phyloP scores from a whole-genome alignment of 352 stramenopile species.

The Aphanomyces astaci region DNA sequence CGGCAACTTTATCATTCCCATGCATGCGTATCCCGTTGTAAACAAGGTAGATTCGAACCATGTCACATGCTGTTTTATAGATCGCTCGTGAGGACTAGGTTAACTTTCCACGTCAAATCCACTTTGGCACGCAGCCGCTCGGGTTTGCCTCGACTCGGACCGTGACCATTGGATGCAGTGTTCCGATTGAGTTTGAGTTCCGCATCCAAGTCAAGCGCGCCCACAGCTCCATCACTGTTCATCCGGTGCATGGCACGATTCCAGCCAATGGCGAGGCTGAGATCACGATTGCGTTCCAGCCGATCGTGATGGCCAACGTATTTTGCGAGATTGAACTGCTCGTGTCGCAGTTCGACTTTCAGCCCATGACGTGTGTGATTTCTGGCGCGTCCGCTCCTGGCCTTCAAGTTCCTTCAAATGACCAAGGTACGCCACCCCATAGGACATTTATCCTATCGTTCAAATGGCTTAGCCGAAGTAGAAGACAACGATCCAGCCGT shows the following conservation, averaged over 20 bases:
- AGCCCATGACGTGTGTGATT: constrained; percentile 51
- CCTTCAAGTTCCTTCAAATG: not conserved
- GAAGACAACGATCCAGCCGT: not conserved
- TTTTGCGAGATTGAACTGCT: constrained; percentile 54
- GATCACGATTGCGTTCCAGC: constrained; percentile 73
- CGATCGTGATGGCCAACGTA: constrained; percentile 51
- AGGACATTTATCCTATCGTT: no score
- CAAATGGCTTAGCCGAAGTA: constrained; percentile 5
- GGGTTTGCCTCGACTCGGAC: constrained; percentile 35
- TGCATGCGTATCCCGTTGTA: constrained; percentile 83
- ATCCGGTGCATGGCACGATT: constrained; percentile 59
- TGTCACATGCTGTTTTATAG: not conserved
- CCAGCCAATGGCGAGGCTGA: constrained; percentile 50
- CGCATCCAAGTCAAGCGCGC: constrained; percentile 53
- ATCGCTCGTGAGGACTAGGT: not conserved
- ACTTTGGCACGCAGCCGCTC: constrained; percentile 69
- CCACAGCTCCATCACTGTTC: constrained; percentile 70
- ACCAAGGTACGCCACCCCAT: not conserved
- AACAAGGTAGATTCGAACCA: constrained; percentile 40
- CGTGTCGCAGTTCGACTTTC: constrained; percentile 75
- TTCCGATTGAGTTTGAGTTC: constrained; percentile 86
- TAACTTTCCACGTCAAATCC: constrained; percentile 60
- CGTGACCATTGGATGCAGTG: constrained; percentile 54
- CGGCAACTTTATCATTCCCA: constrained; percentile 52
- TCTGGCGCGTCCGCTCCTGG: constrained; percentile 50